phyloP scores from a whole-genome alignment of 805 yeast genomes.

The Ogataea kodamae region DNA sequence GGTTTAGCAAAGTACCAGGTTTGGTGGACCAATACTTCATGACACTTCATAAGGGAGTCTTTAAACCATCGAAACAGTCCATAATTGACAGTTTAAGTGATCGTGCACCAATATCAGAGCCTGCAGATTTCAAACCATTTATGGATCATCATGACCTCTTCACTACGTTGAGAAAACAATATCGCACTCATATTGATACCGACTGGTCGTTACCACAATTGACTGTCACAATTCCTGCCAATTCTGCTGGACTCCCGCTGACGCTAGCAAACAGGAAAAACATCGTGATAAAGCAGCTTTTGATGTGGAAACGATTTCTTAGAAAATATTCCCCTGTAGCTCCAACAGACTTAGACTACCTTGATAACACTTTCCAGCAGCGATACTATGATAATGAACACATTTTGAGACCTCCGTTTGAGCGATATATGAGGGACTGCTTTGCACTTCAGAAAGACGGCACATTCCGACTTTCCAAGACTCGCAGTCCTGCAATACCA shows the following conservation, averaged over 20 bases:
- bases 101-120: conserved; percentile 1
- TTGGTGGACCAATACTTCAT: conserved; percentile 10
- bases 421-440: conserved; percentile 11
- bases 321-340: conserved; percentile 19
- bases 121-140: neutral
- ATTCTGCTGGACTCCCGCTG: conserved; percentile 25
- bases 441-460: conserved; percentile 19
- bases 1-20: conserved; percentile 2
- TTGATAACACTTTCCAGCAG: no score
- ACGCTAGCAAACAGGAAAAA: conserved; percentile 18
- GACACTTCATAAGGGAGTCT: conserved; percentile 4
- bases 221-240: conserved; percentile 15
- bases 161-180: conserved; percentile 15
- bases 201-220: conserved; percentile 17
- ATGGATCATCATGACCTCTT: neutral
- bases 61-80: conserved; percentile 9
- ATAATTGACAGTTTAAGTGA: conserved; percentile 7
- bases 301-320: conserved; percentile 14
- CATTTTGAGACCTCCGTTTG: conserved; percentile 15
- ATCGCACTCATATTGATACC: conserved; percentile 8
- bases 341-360: conserved; percentile 15
- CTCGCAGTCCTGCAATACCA: conserved; percentile 7
- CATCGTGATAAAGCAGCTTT: conserved; percentile 13
- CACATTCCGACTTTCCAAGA: conserved; percentile 8
- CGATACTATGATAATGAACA: no score